Evolutionary conservation across 129 eudicot species (phyloP).

Genomic region (Ambrosia artemisiifolia): DNA sequence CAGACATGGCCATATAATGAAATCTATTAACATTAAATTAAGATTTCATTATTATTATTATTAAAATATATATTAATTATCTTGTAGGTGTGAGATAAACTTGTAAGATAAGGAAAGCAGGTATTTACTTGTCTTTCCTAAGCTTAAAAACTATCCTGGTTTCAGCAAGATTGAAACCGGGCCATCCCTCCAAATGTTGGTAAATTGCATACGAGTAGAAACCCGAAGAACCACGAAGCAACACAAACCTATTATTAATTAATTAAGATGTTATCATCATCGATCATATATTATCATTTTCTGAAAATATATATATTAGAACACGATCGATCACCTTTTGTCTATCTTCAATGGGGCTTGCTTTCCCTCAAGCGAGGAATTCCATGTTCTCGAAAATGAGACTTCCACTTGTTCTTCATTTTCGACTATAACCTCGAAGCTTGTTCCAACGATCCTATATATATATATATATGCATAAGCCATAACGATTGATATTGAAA

Average conservation of each 20-base stretch:
- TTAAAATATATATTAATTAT: not conserved
- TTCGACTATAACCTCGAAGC: constrained; percentile 36
- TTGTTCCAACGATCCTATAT: constrained; percentile 39
- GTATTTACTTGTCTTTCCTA: constrained; percentile 60
- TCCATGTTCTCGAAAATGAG: constrained; percentile 57
- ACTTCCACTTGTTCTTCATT: constrained; percentile 55
- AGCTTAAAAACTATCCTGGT: constrained; percentile 86
- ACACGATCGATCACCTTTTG: constrained; percentile 21
- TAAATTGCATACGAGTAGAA: constrained; percentile 81
- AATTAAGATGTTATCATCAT: not conserved
- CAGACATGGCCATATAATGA: constrained; percentile 85
- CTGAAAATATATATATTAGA: not conserved
- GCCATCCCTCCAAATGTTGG: constrained; percentile 65
- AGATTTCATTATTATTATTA: not conserved
- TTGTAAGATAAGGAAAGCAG: not conserved
- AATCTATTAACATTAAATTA: constrained; percentile 46
- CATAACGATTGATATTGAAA: not conserved
- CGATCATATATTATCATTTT: not conserved
- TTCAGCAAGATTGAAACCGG: constrained; percentile 69
- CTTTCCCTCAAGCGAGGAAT: constrained; percentile 36
- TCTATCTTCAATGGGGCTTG: constrained; percentile 41
- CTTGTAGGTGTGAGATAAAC: not conserved
- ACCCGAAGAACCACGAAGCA: constrained; percentile 81
- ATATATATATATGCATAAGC: too few species aligned
- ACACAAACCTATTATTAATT: constrained; percentile 62